Evolutionary conservation across 1,139 yeast species (phyloP), one percentile per base, ranked within the genome.

Genomic region (Meyerozyma elateridarum): DNA sequence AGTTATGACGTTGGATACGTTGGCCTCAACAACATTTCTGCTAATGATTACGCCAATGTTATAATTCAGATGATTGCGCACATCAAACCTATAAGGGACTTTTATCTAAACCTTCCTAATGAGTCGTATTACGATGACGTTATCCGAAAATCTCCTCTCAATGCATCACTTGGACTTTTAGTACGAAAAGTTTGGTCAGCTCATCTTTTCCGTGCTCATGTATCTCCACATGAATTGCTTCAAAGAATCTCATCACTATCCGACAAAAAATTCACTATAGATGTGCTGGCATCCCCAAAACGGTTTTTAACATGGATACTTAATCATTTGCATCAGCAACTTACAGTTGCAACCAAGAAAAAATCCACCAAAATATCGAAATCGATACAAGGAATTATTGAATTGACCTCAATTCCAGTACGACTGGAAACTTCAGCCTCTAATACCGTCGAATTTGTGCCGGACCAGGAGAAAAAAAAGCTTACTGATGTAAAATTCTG

Each of bases 141-240:
- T 32, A 16, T 33, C 16, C 32, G 49, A 34, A 37, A 40, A 48
- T 36, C 37, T 29, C 57, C 54, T 20, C 44, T 73, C 20, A 51
- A 59, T 28, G 49, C 51, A 21, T 51, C 64, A 38, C 51, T 76
- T 29, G 59, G 73, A 1, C 41, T 66, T n/a, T 51, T 82, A 17
- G 46, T 73, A 0, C 64, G 81, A 36, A 79, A 78, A 39, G 32
- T 81, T 5, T 85, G 91, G 91, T 80, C 80, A 5, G 61, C 70
- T 1, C 56, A 59, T 27, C 59, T 83, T 15, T 78, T 76, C 51
- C 72, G 72, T 38, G 54, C 67, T 3, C 87, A 81, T 48, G 64
- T 82, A 2, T 77, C 91, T 0, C 82, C 88, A 0, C 82, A 76
- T 45, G 85, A 79, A 32, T 57, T 84, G 9, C 52, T 80, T 31